Evolutionary conservation across 2,329 filamentous ascomycete species (phyloP).

Genomic region (Penicillium paneum): DNA sequence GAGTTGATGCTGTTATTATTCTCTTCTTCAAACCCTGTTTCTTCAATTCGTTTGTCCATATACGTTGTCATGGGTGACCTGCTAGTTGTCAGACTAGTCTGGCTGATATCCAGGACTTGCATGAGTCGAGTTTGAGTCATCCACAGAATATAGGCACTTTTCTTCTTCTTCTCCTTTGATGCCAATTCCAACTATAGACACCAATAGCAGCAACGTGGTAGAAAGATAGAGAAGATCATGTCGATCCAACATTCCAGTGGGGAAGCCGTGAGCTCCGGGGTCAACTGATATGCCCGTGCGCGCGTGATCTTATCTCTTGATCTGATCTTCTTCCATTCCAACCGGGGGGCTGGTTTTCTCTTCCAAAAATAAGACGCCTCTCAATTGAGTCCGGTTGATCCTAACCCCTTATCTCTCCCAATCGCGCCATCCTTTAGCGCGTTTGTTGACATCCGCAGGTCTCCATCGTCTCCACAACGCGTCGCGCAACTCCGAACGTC

Average conservation of each 20-base stretch:
- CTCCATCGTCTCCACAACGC: slow-evolving; percentile 23
- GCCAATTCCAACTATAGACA: background rate
- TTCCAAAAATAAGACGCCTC: background rate
- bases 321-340: background rate
- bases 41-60: slow-evolving; percentile 25
- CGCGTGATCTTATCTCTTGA: slow-evolving; percentile 24
- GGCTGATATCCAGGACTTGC: background rate
- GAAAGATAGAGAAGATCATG: slow-evolving; percentile 16
- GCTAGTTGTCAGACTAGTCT: background rate
- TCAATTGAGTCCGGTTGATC: background rate
- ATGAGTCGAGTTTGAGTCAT: background rate
- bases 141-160: slow-evolving; percentile 13
- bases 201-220: background rate
- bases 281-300: slow-evolving; percentile 24
- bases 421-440: slow-evolving; percentile 10
- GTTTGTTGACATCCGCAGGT: slow-evolving; percentile 20
- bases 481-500: slow-evolving; percentile 16
- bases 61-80: slow-evolving; percentile 12
- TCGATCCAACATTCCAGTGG: slow-evolving; percentile 23
- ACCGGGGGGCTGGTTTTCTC: background rate
- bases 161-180: background rate
- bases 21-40: slow-evolving; percentile 19
- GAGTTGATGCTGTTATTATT: slow-evolving; percentile 33
- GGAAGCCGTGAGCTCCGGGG: slow-evolving; percentile 16
- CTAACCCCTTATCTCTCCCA: background rate